phyloP scores from a whole-genome alignment of 2,329 filamentous ascomycete species.

The Hypoxylon sp. region DNA sequence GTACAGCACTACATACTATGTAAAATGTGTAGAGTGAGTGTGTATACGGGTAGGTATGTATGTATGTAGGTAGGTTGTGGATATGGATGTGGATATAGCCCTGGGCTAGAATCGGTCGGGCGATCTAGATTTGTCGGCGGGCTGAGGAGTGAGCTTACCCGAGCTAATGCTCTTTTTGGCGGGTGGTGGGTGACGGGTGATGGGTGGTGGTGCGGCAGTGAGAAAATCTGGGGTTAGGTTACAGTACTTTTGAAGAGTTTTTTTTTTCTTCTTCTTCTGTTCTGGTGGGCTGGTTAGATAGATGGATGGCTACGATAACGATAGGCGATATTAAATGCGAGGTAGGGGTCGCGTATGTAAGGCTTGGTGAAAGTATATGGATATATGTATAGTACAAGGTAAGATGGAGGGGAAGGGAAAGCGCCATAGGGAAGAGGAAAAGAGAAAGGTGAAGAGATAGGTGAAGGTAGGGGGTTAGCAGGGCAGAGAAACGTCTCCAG shows the following conservation, averaged over 20 bases:
- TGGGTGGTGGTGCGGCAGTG: constrained; percentile 30
- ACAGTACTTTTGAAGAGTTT: constrained; percentile 5
- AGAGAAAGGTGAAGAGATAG: constrained; percentile 2
- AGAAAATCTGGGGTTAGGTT: constrained; percentile 39
- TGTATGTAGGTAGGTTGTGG: no score
- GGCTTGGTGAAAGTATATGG: constrained; percentile 2
- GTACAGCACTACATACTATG: no score
- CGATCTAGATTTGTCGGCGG: constrained; percentile 37
- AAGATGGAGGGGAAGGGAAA: neutral
- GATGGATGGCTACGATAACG: no score
- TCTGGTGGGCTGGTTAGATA: neutral
- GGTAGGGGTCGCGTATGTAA: constrained; percentile 12
- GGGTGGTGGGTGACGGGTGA: neutral
- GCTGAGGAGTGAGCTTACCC: constrained; percentile 9
- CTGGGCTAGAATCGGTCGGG: constrained; percentile 6
- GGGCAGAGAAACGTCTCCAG: constrained; percentile 24
- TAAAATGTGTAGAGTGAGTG: no score
- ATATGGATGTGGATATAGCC: no score
- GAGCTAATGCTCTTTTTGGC: constrained; percentile 3
- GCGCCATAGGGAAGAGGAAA: constrained; percentile 5
- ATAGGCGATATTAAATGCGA: neutral
- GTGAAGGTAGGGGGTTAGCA: neutral
- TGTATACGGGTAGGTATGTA: no score
- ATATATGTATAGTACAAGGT: neutral
- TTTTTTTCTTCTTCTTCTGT: neutral